Percentiles rank a stretch among this genome's conserved stretches.
Conservation (phyloP, 1,284 basidiomycete species). For the Ustilago curta region DNA sequence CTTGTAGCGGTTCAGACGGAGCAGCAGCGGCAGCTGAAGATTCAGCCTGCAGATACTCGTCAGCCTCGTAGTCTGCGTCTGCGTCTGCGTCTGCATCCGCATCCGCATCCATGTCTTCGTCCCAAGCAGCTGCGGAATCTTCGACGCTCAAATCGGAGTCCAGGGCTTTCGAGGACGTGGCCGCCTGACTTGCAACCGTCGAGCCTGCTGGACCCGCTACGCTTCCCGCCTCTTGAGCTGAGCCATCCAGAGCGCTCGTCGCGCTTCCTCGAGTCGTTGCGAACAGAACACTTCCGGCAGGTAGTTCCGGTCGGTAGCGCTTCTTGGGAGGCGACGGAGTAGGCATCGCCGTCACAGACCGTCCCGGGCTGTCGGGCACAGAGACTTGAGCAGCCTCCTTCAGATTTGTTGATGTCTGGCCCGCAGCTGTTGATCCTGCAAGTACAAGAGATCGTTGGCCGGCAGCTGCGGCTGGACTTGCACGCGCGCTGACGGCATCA, state of each 20-base stretch:
- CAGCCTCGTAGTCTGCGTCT: constrained; percentile 39
- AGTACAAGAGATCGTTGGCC: constrained; percentile 7
- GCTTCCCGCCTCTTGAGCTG: background rate
- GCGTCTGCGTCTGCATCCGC: constrained; percentile 36
- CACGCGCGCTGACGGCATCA: constrained; percentile 18
- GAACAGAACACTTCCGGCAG: constrained; percentile 20
- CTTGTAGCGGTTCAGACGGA: background rate
- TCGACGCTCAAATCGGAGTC: background rate
- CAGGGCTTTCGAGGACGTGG: background rate
- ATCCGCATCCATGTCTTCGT: constrained; percentile 28
- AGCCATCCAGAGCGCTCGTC: background rate
- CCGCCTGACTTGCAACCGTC: background rate
- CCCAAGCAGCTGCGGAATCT: constrained; percentile 6
- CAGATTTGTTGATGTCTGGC: constrained; percentile 1
- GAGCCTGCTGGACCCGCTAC: background rate
- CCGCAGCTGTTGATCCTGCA: constrained; percentile 5
- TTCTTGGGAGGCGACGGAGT: constrained; percentile 34
- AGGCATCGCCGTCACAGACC: constrained; percentile 12
- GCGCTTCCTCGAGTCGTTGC: constrained; percentile 5
- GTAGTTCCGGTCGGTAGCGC: constrained; percentile 15
- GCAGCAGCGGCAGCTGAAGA: constrained; percentile 8
- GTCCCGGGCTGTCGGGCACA: constrained; percentile 14
- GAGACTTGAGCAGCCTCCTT: background rate
- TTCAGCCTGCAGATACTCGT: constrained; percentile 7
- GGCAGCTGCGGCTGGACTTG: constrained; percentile 26